Conservation (phyloP, 2,329 filamentous ascomycete genomes). For the Penicillium sp. region DNA sequence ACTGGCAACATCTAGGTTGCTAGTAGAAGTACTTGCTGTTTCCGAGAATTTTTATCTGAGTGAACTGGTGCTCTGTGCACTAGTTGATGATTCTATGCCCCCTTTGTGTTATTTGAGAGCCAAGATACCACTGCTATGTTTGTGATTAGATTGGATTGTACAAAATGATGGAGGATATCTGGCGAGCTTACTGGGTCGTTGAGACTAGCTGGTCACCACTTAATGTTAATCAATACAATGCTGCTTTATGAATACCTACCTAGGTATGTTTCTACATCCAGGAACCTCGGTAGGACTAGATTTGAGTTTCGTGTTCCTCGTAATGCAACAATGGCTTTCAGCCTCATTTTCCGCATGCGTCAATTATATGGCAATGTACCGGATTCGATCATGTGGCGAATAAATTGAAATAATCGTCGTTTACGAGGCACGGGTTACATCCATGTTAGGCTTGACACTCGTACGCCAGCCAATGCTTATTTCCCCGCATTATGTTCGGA, state of each 20-base stretch:
- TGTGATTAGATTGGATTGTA: constrained; percentile 13
- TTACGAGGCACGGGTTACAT: not conserved
- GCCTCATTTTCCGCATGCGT: constrained; percentile 3
- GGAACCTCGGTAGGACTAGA: too few relatives aligned
- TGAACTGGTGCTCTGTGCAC: not conserved
- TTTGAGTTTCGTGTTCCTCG: not conserved
- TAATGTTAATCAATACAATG: constrained; percentile 4
- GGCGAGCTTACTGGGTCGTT: constrained; percentile 4
- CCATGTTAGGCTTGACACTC: too few relatives aligned
- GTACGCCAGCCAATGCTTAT: not conserved
- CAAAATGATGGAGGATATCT: constrained; percentile 12
- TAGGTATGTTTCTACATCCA: too few relatives aligned
- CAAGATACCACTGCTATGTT: constrained; percentile 22
- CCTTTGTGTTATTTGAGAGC: constrained; percentile 11
- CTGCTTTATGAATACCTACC: not conserved
- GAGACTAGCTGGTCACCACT: not conserved
- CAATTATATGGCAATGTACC: not conserved
- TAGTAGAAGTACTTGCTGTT: not conserved
- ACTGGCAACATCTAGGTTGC: constrained; percentile 28
- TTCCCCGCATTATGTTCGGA: not conserved
- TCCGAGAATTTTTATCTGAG: not conserved
- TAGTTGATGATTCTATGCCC: constrained; percentile 19
- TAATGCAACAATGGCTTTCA: not conserved
- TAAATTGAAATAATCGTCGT: too few relatives aligned
- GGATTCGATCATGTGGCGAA: not conserved